Base-by-base conservation (phyloP, 805 yeast species). In the Starmerella cellae region DNA sequence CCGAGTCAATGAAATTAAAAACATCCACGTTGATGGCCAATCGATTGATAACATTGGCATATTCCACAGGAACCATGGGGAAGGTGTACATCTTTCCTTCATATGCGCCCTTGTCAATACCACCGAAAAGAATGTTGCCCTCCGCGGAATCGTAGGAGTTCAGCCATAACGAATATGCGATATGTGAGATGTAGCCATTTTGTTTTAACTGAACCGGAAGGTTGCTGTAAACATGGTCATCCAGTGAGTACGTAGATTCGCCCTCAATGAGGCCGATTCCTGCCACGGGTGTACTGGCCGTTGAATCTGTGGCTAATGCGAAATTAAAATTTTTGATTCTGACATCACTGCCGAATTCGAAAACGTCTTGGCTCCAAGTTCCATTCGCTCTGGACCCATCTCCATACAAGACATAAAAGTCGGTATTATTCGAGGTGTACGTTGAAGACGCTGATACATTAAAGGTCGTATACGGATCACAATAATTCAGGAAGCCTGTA, bases 231-330 rank as follows among this genome's bases (percentile, higher is more conserved):
- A 52, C 71, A 4, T 29, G 5, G 9, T 54, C 44, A 14, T 24
- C 22, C 17, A 37, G 31, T 13, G 18, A n/a, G 29, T 37, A 37
- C 5, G 41, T 26, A 3, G 49, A 23, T 48, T 62, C 66, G 38
- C 54, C 54, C 19, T 49, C 38, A 6, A 48, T 38, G 35, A 57
- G 54, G 16, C 65, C 64, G 23, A 62, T 52, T 4, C 66, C 66
- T 37, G 62, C 48, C 17, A 62, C 60, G 40, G 91, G 87, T 47
- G 66, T 60, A 5, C 73, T 59, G 4, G 88, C 74, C 46, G 74
- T 73, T 2, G 87, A 69, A 28, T 60, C 57, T 54, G 75, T 74
- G 6, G 81, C 88, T 19, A 83, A 74, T 1, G 91, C 95, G 60
- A 85, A 71, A 6, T 82, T 73, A 31, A 80, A 61, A 1, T 65